Evolutionary conservation across 345 rosid species (phyloP).

Genomic region (Boechera divaricarpa): DNA sequence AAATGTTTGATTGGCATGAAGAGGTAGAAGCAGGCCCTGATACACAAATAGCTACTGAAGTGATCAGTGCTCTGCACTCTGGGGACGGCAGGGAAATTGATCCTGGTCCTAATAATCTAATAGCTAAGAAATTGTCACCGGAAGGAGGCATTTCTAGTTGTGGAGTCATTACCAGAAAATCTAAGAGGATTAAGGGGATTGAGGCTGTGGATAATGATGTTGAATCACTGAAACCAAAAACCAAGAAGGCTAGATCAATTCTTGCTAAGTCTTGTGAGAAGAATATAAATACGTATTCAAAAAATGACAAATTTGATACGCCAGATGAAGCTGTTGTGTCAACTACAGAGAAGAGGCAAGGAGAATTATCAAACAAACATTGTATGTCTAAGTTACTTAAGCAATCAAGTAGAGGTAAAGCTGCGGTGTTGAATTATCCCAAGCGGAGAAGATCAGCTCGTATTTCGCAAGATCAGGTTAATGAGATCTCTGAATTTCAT

Average conservation of each 20-base stretch:
- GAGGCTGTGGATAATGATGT: slow-evolving; percentile 44
- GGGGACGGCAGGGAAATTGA: slow-evolving; percentile 49
- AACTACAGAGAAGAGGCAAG: slow-evolving; percentile 30
- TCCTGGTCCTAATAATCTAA: slow-evolving; percentile 32
- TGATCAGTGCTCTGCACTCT: slow-evolving; percentile 70
- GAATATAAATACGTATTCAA: slow-evolving; percentile 10
- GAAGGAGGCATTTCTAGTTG: slow-evolving; percentile 34
- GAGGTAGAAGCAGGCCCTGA: slow-evolving; percentile 64
- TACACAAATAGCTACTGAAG: slow-evolving; percentile 96
- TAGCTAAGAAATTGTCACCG: slow-evolving; percentile 40
- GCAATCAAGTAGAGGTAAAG: slow-evolving; percentile 30
- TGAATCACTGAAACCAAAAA: slow-evolving; percentile 41
- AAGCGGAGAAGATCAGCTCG: slow-evolving; percentile 61
- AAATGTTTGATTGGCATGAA: slow-evolving; percentile 44
- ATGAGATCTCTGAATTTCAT: slow-evolving; percentile 3
- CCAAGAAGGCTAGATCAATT: slow-evolving; percentile 51
- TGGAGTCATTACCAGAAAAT: slow-evolving; percentile 50
- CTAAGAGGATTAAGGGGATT: slow-evolving; percentile 50
- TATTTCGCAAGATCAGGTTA: slow-evolving; percentile 43
- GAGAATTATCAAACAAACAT: slow-evolving; percentile 23
- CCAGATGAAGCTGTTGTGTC: slow-evolving; percentile 36
- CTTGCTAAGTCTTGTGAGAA: slow-evolving; percentile 40
- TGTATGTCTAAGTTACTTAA: slow-evolving; percentile 22
- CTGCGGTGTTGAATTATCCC: slow-evolving; percentile 47
- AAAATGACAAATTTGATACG: slow-evolving; percentile 39